Evolutionary conservation across 2,329 filamentous ascomycete genomes (phyloP).

Genomic region (Domatiomyces globalis): DNA sequence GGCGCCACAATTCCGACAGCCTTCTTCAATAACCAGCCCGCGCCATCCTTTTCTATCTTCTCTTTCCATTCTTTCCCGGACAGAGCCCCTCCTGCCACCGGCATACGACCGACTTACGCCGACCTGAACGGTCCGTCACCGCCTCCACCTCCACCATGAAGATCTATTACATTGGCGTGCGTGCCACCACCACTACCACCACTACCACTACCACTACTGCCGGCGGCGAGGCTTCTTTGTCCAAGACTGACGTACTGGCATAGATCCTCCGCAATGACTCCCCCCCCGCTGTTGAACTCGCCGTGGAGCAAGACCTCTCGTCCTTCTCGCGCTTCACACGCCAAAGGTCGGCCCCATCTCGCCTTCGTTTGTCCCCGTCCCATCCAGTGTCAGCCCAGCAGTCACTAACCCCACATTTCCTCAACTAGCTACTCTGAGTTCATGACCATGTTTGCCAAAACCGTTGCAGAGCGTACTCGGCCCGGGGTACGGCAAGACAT

Average conservation of each 20-base stretch:
- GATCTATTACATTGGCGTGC: constrained; percentile 23
- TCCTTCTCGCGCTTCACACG: constrained; percentile 70
- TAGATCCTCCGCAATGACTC: constrained; percentile 70
- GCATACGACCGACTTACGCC: not conserved
- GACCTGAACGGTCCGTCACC: not conserved
- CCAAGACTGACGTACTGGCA: not conserved
- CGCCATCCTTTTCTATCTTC: not conserved
- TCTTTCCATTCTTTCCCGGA: not conserved
- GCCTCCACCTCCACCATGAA: constrained; percentile 18
- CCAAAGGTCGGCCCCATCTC: constrained; percentile 39
- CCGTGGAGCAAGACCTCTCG: constrained; percentile 61
- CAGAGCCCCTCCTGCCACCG: not conserved
- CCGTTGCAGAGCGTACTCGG: constrained; percentile 69
- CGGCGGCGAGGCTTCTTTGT: not conserved
- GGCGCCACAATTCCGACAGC: too few species aligned
- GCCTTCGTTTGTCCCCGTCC: not conserved
- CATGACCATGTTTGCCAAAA: constrained; percentile 76
- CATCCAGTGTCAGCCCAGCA: not conserved
- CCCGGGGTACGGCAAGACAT: constrained; percentile 75
- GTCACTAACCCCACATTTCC: constrained; percentile 4
- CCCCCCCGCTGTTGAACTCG: constrained; percentile 63
- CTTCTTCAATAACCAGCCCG: not conserved
- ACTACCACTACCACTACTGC: too few species aligned
- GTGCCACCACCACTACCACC: constrained; percentile 1
- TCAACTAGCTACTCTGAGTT: constrained; percentile 44